Percentiles rank a stretch among this genome's conserved stretches.
phyloP scores from a whole-genome alignment of 441 rosid genomes.

The Populus hybrid region DNA sequence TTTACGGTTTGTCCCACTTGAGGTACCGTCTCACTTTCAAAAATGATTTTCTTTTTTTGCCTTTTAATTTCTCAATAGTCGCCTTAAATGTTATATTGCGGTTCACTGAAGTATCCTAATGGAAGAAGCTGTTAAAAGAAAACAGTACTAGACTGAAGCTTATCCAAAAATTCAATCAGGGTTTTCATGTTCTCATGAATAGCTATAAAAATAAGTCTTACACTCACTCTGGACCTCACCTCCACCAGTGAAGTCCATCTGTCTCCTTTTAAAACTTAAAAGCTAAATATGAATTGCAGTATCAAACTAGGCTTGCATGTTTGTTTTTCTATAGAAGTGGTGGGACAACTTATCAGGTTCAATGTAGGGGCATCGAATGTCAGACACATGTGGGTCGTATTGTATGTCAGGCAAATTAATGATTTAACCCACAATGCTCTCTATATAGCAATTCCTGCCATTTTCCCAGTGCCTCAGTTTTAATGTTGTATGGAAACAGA shows the following conservation, averaged over 20 bases:
- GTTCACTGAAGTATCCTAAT: background rate
- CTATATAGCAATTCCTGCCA: background rate
- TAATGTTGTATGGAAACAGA: background rate
- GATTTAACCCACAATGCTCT: background rate
- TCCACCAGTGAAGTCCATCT: background rate
- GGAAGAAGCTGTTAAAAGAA: background rate
- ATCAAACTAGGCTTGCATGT: background rate
- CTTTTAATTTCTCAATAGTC: background rate
- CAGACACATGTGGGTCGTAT: background rate
- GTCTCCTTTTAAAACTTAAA: background rate
- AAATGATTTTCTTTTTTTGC: background rate
- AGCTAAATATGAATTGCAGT: background rate
- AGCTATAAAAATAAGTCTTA: background rate
- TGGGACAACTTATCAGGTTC: background rate
- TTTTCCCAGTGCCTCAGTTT: background rate
- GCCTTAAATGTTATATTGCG: background rate
- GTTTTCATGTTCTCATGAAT: background rate
- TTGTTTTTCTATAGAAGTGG: background rate
- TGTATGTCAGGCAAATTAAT: background rate
- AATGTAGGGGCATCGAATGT: background rate
- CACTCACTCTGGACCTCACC: background rate
- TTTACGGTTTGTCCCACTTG: slow-evolving; percentile 51
- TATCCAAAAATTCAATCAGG: background rate
- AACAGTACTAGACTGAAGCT: background rate
- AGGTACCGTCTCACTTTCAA: slow-evolving; percentile 44